phyloP scores from a whole-genome alignment of 2,329 filamentous ascomycete genomes.

The Paraconiothyrium sp. region DNA sequence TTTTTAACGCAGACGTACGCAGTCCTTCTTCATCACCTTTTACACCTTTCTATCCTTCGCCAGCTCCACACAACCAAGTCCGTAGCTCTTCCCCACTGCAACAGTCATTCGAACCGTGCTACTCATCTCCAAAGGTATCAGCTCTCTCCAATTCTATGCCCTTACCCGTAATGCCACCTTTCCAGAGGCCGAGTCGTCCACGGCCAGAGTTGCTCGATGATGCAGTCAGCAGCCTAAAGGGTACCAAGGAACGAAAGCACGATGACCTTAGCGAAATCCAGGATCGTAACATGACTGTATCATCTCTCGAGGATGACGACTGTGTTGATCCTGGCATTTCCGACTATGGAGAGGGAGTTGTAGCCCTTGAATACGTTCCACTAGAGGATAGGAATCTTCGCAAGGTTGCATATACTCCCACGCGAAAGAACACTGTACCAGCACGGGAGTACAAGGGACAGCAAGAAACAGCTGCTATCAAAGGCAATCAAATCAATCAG shows the following conservation, averaged over 20 bases:
- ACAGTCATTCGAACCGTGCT: slow-evolving; percentile 2
- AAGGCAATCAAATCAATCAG: neutral
- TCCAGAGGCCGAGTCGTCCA: slow-evolving; percentile 1
- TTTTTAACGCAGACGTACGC: neutral
- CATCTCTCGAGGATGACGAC: too few species aligned
- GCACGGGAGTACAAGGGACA: too few species aligned
- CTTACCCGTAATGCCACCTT: neutral
- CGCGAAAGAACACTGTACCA: too few species aligned
- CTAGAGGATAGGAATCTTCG: too few species aligned
- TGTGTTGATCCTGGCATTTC: too few species aligned
- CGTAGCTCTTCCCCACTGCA: neutral
- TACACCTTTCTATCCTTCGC: neutral
- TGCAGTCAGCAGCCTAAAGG: neutral
- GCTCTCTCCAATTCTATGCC: slow-evolving; percentile 1
- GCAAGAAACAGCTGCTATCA: too few species aligned
- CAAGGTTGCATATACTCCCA: too few species aligned
- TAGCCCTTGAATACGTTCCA: too few species aligned
- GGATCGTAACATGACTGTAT: too few species aligned
- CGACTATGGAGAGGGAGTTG: too few species aligned
- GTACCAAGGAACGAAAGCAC: neutral
- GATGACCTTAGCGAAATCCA: too few species aligned
- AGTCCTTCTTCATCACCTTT: neutral
- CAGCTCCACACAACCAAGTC: neutral
- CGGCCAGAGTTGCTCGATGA: neutral
- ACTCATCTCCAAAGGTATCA: slow-evolving; percentile 5